A percentile compares a stretch with the other conserved stretches of the same genome.
These are phyloP conservation scores for Entomortierella chlamydospora DNA, from an alignment of 192 early-diverging fungal species.

Conservation along the genomic window DNA sequence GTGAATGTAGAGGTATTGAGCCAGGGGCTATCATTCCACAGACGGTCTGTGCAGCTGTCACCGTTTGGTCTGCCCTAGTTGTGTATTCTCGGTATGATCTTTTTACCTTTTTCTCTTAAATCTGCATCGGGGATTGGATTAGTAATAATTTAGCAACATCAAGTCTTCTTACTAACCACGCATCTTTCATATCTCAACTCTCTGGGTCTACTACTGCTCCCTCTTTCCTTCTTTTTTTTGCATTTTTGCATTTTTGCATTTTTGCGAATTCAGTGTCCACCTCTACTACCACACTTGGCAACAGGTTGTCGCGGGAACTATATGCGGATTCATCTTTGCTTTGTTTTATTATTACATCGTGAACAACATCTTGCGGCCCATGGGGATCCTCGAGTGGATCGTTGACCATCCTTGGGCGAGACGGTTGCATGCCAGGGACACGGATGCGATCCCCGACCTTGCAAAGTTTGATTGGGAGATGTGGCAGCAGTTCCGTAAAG, in stretches of 20 bases:
- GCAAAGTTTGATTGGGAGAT: constrained; percentile 64
- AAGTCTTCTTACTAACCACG: too few species aligned
- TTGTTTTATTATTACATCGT: constrained; percentile 64
- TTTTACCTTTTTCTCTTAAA: too few species aligned
- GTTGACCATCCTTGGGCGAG: constrained; percentile 52
- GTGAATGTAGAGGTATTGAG: background rate
- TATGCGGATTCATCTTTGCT: constrained; percentile 68
- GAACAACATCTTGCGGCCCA: constrained; percentile 51
- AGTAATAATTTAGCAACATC: too few species aligned
- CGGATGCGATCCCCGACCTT: constrained; percentile 56
- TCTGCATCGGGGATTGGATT: too few species aligned
- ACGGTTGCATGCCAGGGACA: constrained; percentile 62
- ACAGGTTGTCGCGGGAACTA: constrained; percentile 77
- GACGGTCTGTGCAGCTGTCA: constrained; percentile 1
- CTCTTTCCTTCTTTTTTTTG: constrained; percentile 2
- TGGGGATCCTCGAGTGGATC: constrained; percentile 56
- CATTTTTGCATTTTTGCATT: background rate
- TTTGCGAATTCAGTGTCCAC: constrained; percentile 63
- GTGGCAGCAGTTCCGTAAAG: constrained; percentile 46
- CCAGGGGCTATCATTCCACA: constrained; percentile 18
- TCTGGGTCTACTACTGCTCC: too few species aligned
- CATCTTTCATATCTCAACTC: too few species aligned
- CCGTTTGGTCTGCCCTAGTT: constrained; percentile 49
- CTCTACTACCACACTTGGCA: constrained; percentile 77
- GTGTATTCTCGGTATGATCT: constrained; percentile 58